phyloP scores from a whole-genome alignment of 345 rosid species.

The rapeseed (Brassica napus) region DNA sequence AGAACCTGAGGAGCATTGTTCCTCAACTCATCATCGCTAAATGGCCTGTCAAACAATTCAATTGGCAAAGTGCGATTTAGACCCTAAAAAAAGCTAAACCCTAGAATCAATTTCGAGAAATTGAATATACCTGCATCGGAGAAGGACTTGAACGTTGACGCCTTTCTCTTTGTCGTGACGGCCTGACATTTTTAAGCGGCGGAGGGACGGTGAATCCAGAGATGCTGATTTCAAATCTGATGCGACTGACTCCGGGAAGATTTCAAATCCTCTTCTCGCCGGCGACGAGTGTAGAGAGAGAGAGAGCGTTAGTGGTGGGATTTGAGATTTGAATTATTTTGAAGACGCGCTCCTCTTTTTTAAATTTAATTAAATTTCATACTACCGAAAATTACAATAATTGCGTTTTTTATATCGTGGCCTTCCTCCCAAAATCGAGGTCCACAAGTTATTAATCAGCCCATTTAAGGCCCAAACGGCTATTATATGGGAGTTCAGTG shows the following conservation, averaged over 20 bases:
- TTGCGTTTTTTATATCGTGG: not conserved
- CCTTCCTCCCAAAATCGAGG: not conserved
- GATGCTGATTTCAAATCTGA: not conserved
- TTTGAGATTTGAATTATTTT: conserved; percentile 58
- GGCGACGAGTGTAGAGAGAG: conserved; percentile 37
- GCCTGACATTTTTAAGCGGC: conserved; percentile 66
- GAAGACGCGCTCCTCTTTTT: conserved; percentile 47
- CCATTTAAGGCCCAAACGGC: conserved; percentile 25
- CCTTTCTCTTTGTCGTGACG: conserved; percentile 98
- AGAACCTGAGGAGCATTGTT: conserved; percentile 93
- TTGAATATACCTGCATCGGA: conserved; percentile 80
- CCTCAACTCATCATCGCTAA: conserved; percentile 89
- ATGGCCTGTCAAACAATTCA: conserved; percentile 60
- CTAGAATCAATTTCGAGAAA: conserved; percentile 5
- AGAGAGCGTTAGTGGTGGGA: conserved; percentile 55
- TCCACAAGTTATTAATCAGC: not conserved
- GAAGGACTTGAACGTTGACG: conserved; percentile 99
- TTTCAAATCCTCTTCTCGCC: conserved; percentile 21
- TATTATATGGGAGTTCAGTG: too few species aligned
- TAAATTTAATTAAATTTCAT: not conserved
- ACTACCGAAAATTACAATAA: not conserved
- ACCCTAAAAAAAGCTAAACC: not conserved
- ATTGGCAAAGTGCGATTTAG: not conserved
- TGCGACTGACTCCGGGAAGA: not conserved
- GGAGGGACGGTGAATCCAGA: conserved; percentile 52